Conservation (phyloP, 2,329 filamentous ascomycete species). For the Exophiala spinifera region DNA sequence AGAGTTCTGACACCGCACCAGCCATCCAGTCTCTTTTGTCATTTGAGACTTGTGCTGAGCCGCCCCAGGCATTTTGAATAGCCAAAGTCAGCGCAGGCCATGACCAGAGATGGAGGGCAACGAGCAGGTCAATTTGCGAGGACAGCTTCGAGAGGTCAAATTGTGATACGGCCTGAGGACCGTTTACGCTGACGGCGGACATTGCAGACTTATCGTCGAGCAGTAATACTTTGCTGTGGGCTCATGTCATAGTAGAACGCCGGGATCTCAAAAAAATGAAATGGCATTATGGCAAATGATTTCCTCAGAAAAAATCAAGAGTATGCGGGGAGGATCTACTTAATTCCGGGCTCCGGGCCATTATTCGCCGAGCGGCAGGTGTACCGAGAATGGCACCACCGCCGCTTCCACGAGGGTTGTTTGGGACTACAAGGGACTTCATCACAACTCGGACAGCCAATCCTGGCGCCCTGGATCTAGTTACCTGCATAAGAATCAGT, state of each 20-base stretch:
- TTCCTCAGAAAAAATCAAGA: background rate
- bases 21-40: constrained; percentile 98
- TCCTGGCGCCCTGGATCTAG: no score
- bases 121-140: constrained; percentile 75
- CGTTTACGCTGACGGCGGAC: background rate
- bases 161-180: background rate
- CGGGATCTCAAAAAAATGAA: background rate
- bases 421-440: no score
- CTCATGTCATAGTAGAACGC: background rate
- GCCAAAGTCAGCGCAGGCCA: constrained; percentile 88
- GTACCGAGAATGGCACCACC: background rate
- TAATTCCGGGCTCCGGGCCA: constrained; percentile 2
- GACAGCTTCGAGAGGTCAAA: constrained; percentile 52
- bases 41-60: constrained; percentile 60
- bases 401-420: no score
- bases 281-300: background rate
- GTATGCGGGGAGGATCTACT: background rate
- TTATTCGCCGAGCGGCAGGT: constrained; percentile 3
- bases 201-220: background rate
- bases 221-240: no score
- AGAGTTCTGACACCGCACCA: constrained; percentile 78
- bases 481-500: no score
- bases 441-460: no score
- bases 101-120: constrained; percentile 78
- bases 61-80: constrained; percentile 75